Conservation (phyloP, 2,329 filamentous ascomycete genomes). For the Penicillium sp. region DNA sequence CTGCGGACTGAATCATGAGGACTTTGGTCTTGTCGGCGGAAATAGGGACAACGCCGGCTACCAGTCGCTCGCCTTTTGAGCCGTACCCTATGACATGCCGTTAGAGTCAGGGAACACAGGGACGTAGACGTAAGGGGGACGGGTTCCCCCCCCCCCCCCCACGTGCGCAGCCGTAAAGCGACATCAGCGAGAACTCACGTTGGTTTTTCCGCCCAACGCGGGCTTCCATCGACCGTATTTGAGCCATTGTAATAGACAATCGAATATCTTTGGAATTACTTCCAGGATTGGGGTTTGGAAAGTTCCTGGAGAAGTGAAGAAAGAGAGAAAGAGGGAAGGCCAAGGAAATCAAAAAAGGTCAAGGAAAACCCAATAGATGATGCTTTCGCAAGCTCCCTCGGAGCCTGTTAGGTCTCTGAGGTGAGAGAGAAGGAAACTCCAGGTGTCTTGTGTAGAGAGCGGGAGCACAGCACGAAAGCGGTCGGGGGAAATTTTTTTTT, state of each 20-base stretch:
- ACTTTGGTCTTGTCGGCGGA: constrained; percentile 83
- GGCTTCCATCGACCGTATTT: constrained; percentile 47
- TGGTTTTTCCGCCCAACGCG: constrained; percentile 50
- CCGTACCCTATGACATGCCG: constrained; percentile 69
- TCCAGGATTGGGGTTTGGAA: not conserved
- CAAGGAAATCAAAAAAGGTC: not conserved
- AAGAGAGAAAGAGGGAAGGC: constrained; percentile 8
- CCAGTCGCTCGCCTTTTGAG: constrained; percentile 84
- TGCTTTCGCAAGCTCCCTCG: constrained; percentile 22
- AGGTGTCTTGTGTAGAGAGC: not conserved
- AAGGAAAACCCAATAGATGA: not conserved
- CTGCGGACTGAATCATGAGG: constrained; percentile 87
- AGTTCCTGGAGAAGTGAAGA: constrained; percentile 5
- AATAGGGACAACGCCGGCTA: constrained; percentile 89
- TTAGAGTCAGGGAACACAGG: constrained; percentile 19
- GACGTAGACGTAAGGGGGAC: constrained; percentile 9
- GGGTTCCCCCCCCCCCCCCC: constrained; percentile 14
- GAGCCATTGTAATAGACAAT: constrained; percentile 37
- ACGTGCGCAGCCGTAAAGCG: constrained; percentile 21
- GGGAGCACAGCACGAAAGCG: constrained; percentile 22
- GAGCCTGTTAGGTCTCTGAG: constrained; percentile 18
- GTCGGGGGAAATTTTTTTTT: constrained; percentile 34
- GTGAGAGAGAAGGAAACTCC: constrained; percentile 15
- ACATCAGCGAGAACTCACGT: constrained; percentile 42
- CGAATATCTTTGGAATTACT: constrained; percentile 6